Conservation (phyloP, 73 alveolate species). For the Loxodes magnus region DNA sequence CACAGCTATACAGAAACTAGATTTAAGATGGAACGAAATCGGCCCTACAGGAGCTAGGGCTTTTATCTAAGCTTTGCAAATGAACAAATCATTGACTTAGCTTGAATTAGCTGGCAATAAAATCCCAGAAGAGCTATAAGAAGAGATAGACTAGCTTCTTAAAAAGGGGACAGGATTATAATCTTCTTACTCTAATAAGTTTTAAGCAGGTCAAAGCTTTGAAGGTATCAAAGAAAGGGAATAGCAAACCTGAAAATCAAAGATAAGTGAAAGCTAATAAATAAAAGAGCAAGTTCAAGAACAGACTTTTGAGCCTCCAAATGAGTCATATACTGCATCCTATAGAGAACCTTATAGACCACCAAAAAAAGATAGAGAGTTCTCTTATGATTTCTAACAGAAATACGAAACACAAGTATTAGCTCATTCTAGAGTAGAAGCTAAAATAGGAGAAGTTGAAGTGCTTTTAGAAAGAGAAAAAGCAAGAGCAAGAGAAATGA, state of each 20-base stretch:
- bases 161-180: no score
- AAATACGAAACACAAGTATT: neutral
- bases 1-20: conserved; percentile 14
- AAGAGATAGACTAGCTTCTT: conserved; percentile 23
- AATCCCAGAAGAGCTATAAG: conserved; percentile 24
- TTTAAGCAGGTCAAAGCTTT: no score
- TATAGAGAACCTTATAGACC: neutral
- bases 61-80: conserved; percentile 14
- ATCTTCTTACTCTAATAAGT: no score
- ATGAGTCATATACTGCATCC: neutral
- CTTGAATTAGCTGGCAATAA: conserved; percentile 40
- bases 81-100: neutral
- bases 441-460: conserved; percentile 14
- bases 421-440: conserved; percentile 8
- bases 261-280: neutral
- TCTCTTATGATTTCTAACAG: neutral
- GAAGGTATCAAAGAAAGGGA: conserved; percentile 15
- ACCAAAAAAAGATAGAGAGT: neutral
- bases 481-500: conserved; percentile 6
- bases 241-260: neutral
- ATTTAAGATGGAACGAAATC: conserved; percentile 41
- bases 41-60: conserved; percentile 34
- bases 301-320: neutral
- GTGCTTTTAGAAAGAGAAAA: conserved; percentile 19
- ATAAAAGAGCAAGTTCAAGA: neutral